Evolutionary conservation across 2,329 filamentous ascomycete species (phyloP), one percentile per base, ranked within the genome.

Genomic region (Cladosporium sp.): DNA sequence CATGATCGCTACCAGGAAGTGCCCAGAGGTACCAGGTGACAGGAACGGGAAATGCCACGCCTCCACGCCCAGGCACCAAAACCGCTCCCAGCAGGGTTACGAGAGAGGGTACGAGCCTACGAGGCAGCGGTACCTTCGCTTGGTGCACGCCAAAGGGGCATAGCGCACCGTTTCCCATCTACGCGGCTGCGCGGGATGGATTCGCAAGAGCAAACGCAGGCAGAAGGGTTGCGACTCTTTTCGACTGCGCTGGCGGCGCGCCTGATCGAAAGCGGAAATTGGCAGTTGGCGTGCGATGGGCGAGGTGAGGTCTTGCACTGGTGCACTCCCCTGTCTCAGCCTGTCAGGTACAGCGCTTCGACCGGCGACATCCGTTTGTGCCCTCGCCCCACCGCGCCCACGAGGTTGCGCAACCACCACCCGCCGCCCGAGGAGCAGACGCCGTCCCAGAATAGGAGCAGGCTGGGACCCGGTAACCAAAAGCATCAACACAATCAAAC

Each of bases 371-470:
- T 49, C 59, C 59, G 59, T 36, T 43, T 53, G 32, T 43, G 36
- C 48, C 49, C 60, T 63, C 30, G 25, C 48, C 48, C 26, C 26
- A n/a, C 59, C 59, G 54, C 49, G 59, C 59, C 49, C 39, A 56
- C 60, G 49, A 43, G 60, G 60, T 63, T 63, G 60, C 60, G 60
- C 60, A 63, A 63, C 51, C 60, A 39, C 46, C 59, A 43, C 54
- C 32, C 54, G 54, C 36, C 59, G 23, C 26, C 59, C 48, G 23
- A 32, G 53, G 14, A 62, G 59, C 32, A 48, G 57, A 49, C 59
- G 28, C 59, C n/a, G 25, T 36, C 32, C 60, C 25, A 25, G 36
- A 63, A 63, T 63, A 63, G 60, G 58, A 63, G 48, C 60, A 63
- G 60, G 60, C 60, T 63, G 60, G 60, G 32, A 63, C 60, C 60